Evolutionary conservation across 495 filamentous ascomycete species (phyloP), one percentile per base, ranked within the genome.

Genomic region (Lepraria neglecta): DNA sequence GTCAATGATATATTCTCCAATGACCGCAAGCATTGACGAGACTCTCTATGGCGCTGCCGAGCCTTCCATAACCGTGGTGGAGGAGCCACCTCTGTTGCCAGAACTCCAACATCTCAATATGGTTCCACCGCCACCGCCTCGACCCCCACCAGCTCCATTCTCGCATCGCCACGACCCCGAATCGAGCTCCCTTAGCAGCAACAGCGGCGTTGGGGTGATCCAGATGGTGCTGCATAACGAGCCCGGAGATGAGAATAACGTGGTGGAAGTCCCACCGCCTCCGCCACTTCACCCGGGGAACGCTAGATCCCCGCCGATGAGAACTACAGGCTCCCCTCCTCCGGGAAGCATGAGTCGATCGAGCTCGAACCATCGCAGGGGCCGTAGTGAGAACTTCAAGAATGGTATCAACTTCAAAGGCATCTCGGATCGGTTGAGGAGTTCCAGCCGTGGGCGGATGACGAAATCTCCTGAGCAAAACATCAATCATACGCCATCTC

Each of bases 101-200:
- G 88, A 96, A 65, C 82, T 95, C n/a, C 87, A 91, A 69, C 91
- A 96, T 73, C 80, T 96, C 10, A 84, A 85, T 31, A 60, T 68
- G 17, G 83, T 83, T 5, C 83, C 86, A 3, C 86, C 85, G 4
- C 86, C 85, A 0, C 86, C 86, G 12, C 85, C 87, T 3, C 85
- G 85, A 1, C 87, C 79, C 43, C 81, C 82, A 55, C 82, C 73
- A 56, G 86, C 80, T 64, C 79, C 74, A 43, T 74, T 71, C 31
- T 68, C 66, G 42, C 62, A 67, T 2, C 62, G 65, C 21, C 61
- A 53, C 28, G 60, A 66, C 31, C 76, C 77, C 4, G 78, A 77
- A 38, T 62, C 64, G 51, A 31, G 74, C 73, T 56, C 74, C 71
- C 21, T 81, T 74, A 44, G 74, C 73, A 67, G 65, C 51, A 66